These are phyloP conservation scores for Pueraria montana DNA, from an alignment of 306 rosid species.

Conservation along the genomic window DNA sequence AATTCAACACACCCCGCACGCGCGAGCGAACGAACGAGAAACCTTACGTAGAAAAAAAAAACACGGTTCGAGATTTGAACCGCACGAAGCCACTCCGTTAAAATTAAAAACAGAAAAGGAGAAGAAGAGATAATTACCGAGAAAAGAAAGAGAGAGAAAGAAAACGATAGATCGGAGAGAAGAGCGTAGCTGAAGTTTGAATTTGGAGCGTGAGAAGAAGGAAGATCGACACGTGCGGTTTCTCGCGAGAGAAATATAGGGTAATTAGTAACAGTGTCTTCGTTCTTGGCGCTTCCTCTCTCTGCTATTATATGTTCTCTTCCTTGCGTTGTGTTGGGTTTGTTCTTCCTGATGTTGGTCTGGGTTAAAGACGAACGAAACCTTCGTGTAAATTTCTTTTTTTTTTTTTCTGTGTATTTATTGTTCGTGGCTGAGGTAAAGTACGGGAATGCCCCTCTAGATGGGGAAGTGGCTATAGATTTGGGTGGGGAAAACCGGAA, in stretches of 20 bases:
- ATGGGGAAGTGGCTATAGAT: background rate
- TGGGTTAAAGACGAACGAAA: slow-evolving; percentile 56
- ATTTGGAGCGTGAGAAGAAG: slow-evolving; percentile 51
- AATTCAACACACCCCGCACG: slow-evolving; percentile 27
- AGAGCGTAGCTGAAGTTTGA: slow-evolving; percentile 55
- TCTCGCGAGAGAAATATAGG: background rate
- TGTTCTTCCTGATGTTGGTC: slow-evolving; percentile 51
- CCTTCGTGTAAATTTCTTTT: slow-evolving; percentile 47
- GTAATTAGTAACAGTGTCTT: slow-evolving; percentile 46
- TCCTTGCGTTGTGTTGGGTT: slow-evolving; percentile 65
- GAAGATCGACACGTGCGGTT: slow-evolving; percentile 64
- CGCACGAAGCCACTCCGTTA: slow-evolving; percentile 39
- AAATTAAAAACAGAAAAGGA: slow-evolving; percentile 29
- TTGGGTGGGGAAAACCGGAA: background rate
- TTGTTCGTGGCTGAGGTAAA: slow-evolving; percentile 8
- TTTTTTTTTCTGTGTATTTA: background rate
- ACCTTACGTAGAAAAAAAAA: slow-evolving; percentile 23
- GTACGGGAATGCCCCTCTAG: slow-evolving; percentile 24
- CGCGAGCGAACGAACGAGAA: slow-evolving; percentile 26
- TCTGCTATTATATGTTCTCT: slow-evolving; percentile 46
- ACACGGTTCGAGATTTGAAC: slow-evolving; percentile 45
- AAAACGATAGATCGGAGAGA: slow-evolving; percentile 72
- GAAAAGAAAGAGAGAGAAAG: slow-evolving; percentile 42
- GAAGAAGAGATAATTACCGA: slow-evolving; percentile 54
- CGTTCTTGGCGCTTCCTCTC: slow-evolving; percentile 44